phyloP scores from a whole-genome alignment of 2,329 filamentous ascomycete species.

The Atkinsonella texensis region DNA sequence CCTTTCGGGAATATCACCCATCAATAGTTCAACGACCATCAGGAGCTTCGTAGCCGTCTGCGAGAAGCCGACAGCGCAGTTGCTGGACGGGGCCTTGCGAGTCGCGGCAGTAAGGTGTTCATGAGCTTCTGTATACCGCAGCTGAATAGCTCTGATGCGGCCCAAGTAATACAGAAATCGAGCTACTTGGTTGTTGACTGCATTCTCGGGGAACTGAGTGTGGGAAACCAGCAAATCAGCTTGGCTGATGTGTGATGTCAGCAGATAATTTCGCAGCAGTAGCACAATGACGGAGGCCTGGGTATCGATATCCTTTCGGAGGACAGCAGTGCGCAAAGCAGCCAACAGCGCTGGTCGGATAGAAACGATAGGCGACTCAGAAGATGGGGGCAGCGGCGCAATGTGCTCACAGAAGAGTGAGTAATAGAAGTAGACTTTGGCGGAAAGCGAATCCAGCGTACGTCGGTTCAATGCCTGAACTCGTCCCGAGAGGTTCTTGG shows the following conservation, averaged over 20 bases:
- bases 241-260: conserved; percentile 92
- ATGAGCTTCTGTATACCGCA: conserved; percentile 94
- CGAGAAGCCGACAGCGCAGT: conserved; percentile 84
- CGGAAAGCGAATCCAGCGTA: conserved; percentile 84
- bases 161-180: conserved; percentile 96
- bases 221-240: conserved; percentile 92
- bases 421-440: conserved; percentile 97
- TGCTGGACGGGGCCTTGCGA: conserved; percentile 84
- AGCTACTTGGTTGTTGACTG: conserved; percentile 95
- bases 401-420: conserved; percentile 90
- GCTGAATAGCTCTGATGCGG: conserved; percentile 88
- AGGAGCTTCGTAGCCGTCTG: conserved; percentile 95
- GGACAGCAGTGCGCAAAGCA: conserved; percentile 84
- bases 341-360: conserved; percentile 79
- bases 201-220: conserved; percentile 86
- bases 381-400: conserved; percentile 75
- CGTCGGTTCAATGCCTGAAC: conserved; percentile 85
- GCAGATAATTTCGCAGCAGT: conserved; percentile 88
- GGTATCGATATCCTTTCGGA: conserved; percentile 95
- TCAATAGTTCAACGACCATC: conserved; percentile 88
- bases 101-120: conserved; percentile 88
- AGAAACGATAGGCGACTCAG: conserved; percentile 73
- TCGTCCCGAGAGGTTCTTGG: conserved; percentile 67
- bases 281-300: conserved; percentile 93
- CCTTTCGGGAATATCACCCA: conserved; percentile 97